Percentiles rank a stretch among this genome's conserved stretches.
phyloP scores from a whole-genome alignment of 1,284 basidiomycete species.

The Sanghuangporus sanghuang region DNA sequence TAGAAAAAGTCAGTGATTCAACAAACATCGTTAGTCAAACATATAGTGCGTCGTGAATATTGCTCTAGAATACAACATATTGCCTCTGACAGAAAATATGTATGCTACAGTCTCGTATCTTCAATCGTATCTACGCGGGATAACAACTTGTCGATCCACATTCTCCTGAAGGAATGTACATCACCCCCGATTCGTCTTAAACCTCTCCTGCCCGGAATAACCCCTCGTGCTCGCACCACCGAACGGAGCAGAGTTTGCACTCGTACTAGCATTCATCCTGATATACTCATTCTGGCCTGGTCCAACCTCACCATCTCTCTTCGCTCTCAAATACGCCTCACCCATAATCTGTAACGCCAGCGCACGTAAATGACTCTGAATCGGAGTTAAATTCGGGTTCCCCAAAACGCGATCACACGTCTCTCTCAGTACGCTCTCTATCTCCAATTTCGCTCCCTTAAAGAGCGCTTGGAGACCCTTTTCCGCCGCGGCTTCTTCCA shows the following conservation, averaged over 20 bases:
- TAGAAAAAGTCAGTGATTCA: neutral
- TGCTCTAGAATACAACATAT: neutral
- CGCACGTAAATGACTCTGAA: conserved; percentile 71
- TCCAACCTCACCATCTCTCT: conserved; percentile 54
- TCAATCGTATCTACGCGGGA: neutral
- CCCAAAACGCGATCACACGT: conserved; percentile 85
- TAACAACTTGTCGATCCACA: neutral
- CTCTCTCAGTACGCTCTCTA: conserved; percentile 91
- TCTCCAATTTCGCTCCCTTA: conserved; percentile 94
- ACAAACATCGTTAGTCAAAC: neutral
- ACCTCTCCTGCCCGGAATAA: neutral
- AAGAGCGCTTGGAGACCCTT: conserved; percentile 92
- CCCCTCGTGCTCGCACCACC: neutral
- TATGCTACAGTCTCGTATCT: neutral
- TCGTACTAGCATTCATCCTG: conserved; percentile 70
- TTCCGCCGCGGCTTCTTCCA: conserved; percentile 96
- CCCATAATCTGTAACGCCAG: conserved; percentile 83
- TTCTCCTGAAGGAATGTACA: neutral
- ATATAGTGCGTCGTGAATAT: neutral
- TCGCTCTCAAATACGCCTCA: conserved; percentile 64
- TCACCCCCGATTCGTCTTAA: neutral
- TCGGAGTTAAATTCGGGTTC: conserved; percentile 45
- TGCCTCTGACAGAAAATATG: neutral
- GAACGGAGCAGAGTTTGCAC: conserved; percentile 20
- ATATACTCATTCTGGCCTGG: conserved; percentile 76